These are phyloP conservation scores for Vitis hybrid DNA, from an alignment of 177 flowering plant genomes.

Conservation along the genomic window DNA sequence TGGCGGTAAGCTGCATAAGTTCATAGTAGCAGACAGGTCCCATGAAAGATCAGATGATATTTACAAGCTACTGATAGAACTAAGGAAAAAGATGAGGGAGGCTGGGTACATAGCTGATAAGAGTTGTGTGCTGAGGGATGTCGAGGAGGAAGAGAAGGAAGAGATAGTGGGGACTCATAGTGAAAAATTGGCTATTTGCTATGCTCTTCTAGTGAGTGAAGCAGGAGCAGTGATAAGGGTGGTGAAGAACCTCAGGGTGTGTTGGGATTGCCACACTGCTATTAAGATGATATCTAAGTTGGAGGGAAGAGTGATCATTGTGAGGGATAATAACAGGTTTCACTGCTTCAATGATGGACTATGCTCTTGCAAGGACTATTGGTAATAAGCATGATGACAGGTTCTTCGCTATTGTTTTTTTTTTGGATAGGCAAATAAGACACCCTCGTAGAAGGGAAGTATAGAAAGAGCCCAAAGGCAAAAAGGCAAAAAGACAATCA, in stretches of 20 bases:
- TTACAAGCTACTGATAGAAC: slow-evolving; percentile 30
- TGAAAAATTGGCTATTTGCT: slow-evolving; percentile 65
- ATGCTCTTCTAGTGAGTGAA: slow-evolving; percentile 44
- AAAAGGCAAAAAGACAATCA: too few species aligned
- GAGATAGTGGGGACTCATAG: slow-evolving; percentile 62
- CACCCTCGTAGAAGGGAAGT: too few species aligned
- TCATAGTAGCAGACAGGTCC: slow-evolving; percentile 55
- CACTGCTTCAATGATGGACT: slow-evolving; percentile 49
- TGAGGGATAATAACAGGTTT: slow-evolving; percentile 67
- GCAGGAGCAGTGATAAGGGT: slow-evolving; percentile 46
- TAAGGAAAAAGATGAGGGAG: slow-evolving; percentile 39
- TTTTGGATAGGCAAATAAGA: too few species aligned
- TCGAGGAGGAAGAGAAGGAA: slow-evolving; percentile 72
- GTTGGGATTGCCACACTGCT: slow-evolving; percentile 61
- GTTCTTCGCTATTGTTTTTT: neutral
- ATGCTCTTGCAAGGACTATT: slow-evolving; percentile 66
- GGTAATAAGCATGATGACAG: slow-evolving; percentile 32
- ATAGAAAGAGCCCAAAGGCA: too few species aligned
- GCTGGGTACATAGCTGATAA: slow-evolving; percentile 52
- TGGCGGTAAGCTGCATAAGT: slow-evolving; percentile 44
- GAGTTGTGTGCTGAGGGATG: slow-evolving; percentile 48
- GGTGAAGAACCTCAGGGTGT: slow-evolving; percentile 66
- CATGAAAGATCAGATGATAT: slow-evolving; percentile 45
- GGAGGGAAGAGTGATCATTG: slow-evolving; percentile 56
- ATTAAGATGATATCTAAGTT: slow-evolving; percentile 57